phyloP scores from a whole-genome alignment of 148 eudicot genomes.

The Nepenthes mirabilis region DNA sequence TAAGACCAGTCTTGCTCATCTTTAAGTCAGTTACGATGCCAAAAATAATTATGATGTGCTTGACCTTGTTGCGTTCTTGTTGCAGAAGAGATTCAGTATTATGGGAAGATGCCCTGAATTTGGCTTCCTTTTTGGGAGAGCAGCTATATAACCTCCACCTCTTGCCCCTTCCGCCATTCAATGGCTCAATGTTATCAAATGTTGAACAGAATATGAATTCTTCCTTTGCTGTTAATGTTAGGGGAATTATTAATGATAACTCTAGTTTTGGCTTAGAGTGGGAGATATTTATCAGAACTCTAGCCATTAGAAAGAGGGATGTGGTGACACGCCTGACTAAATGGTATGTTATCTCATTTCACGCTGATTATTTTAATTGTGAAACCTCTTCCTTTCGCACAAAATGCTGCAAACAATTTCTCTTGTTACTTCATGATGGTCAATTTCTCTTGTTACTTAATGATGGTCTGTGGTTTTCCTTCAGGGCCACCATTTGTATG shows the following conservation, averaged over 20 bases:
- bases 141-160: constrained; percentile 62
- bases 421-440: too few species aligned
- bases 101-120: constrained; percentile 44
- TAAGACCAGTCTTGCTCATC: not conserved
- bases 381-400: too few species aligned
- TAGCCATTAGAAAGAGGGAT: constrained; percentile 40
- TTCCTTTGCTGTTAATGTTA: constrained; percentile 13
- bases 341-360: constrained; percentile 36
- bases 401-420: too few species aligned
- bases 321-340: constrained; percentile 41
- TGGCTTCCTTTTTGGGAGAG: constrained; percentile 92
- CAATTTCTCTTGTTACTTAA: too few species aligned
- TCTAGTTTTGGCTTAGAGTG: constrained; percentile 27
- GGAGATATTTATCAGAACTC: constrained; percentile 40
- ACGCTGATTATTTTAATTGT: too few species aligned
- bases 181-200: constrained; percentile 15
- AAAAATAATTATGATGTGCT: not conserved
- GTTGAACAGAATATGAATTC: constrained; percentile 17
- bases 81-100: constrained; percentile 69
- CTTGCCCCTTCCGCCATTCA: constrained; percentile 49
- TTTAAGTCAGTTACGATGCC: not conserved
- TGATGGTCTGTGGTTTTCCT: too few species aligned
- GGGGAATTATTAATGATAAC: constrained; percentile 19
- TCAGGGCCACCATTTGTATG: too few species aligned
- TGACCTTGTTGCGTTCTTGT: constrained; percentile 11